Base-by-base conservation (phyloP, 495 filamentous ascomycete genomes). In the Parmelia sp. region DNA sequence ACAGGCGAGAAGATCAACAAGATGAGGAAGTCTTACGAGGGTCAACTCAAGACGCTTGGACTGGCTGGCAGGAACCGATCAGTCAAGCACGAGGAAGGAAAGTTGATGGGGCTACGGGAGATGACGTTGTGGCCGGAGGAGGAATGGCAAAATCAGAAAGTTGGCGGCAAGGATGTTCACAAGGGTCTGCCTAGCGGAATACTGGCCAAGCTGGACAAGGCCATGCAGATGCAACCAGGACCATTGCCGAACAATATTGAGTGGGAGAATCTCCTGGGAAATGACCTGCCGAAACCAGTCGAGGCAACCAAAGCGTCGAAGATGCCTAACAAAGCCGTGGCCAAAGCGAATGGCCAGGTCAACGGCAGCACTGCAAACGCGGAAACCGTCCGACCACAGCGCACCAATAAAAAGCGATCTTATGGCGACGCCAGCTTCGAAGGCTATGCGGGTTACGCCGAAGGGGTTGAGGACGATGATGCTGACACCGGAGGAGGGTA, bases 1-100 rank as follows among this genome's bases (percentile, higher is more conserved):
- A 87, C 84, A 9, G 86, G 86, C 47, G 84, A 85, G 66, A 90
- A 90, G 74, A 87, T 86, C 69, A 90, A 90, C 69, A 84, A 85
- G 67, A 77, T 91, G 39, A 77, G 88, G 62, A 90, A 90, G 71
- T 88, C 87, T 21, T 91, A 90, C 72, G 86, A 90, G 69, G 84
- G 84, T 57, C 84, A 89, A 68, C 76, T 89, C 68, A 87, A 87
- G 69, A 76, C 75, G 11, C 68, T 89, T 27, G 80, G 79, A 29
- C 73, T 91, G 29, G 78, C 86, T 31, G 88, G 88, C 29, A 82
- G 82, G 60, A 85, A 87, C 64, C 86, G 85, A 63, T 74, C 83
- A 1, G 74, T 82, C 40, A 83, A 84, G 66, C 72, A 80, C 56
- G 79, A 82, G 69, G 71, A 64, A 25, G 65, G 61, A 71, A 57